Evolutionary conservation across 352 stramenopile genomes (phyloP).

Genomic region (Pythium monospermum): DNA sequence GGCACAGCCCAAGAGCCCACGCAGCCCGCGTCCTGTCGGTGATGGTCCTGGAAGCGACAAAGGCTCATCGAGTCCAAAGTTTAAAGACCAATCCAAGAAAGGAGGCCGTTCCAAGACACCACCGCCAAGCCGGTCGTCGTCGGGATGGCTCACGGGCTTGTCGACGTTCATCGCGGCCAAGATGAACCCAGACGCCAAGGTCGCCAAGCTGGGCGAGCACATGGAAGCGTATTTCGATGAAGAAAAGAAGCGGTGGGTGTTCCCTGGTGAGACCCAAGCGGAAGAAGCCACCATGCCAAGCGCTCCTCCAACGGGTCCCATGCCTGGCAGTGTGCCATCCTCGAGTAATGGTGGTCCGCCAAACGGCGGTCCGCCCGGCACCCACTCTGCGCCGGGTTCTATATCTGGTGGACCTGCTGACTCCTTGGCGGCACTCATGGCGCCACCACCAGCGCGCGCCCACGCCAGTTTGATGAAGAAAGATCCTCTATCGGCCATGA

Average conservation of each 20-base stretch:
- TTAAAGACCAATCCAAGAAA: constrained; percentile 55
- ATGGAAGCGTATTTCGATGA: constrained; percentile 84
- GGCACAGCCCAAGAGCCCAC: constrained; percentile 18
- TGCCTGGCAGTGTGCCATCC: constrained; percentile 44
- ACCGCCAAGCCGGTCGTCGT: constrained; percentile 56
- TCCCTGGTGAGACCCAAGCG: constrained; percentile 65
- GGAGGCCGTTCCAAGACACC: constrained; percentile 69
- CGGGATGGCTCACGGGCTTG: constrained; percentile 52
- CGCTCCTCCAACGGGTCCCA: constrained; percentile 59
- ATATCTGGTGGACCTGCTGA: constrained; percentile 51
- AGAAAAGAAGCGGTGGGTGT: constrained; percentile 83
- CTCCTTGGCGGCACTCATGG: constrained; percentile 77
- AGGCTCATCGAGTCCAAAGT: constrained; percentile 60
- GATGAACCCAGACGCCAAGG: constrained; percentile 82
- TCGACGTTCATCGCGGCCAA: constrained; percentile 69
- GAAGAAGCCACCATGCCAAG: constrained; percentile 62
- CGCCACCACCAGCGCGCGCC: constrained; percentile 53
- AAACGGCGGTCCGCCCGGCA: constrained; percentile 24
- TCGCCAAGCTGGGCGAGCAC: constrained; percentile 68
- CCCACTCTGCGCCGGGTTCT: constrained; percentile 65
- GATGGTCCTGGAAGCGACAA: constrained; percentile 64
- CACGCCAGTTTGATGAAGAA: constrained; percentile 70
- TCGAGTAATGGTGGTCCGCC: constrained; percentile 32
- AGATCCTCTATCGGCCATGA: constrained; percentile 81
- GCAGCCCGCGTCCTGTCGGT: constrained; percentile 16